Evolutionary conservation across 306 rosid species (phyloP).

Genomic region (Myrica gale): DNA sequence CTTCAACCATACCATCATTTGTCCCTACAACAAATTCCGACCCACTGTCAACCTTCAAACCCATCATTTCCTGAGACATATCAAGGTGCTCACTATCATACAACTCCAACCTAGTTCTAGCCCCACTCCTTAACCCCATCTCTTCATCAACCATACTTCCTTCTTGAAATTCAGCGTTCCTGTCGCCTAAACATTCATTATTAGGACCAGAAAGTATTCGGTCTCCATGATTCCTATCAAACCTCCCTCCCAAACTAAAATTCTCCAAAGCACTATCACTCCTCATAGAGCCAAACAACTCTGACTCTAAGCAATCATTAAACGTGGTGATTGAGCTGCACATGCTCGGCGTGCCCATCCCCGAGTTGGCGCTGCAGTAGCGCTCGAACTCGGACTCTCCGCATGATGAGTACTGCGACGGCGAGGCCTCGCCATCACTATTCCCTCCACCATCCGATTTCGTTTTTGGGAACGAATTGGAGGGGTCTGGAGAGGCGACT

Average conservation of each 20-base stretch:
- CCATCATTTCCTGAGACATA: slow-evolving; percentile 34
- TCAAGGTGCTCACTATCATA: slow-evolving; percentile 49
- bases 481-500: slow-evolving; percentile 41
- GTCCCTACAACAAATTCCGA: slow-evolving; percentile 29
- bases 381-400: slow-evolving; percentile 88
- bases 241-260: slow-evolving; percentile 48
- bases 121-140: slow-evolving; percentile 26
- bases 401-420: slow-evolving; percentile 65
- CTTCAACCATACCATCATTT: slow-evolving; percentile 22
- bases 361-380: slow-evolving; percentile 84
- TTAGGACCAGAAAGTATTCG: slow-evolving; percentile 15
- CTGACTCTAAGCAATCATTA: slow-evolving; percentile 60
- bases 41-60: slow-evolving; percentile 42
- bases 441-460: slow-evolving; percentile 38
- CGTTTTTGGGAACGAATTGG: slow-evolving; percentile 39
- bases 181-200: slow-evolving; percentile 16
- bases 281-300: slow-evolving; percentile 42
- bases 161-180: slow-evolving; percentile 23
- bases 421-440: slow-evolving; percentile 23
- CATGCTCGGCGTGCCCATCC: slow-evolving; percentile 74
- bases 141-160: neutral
- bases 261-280: slow-evolving; percentile 44
- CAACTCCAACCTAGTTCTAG: slow-evolving; percentile 41
- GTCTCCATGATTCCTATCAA: slow-evolving; percentile 34
- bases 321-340: slow-evolving; percentile 66